Conservation (phyloP, 805 yeast genomes). For the Alloascoidea africana region DNA sequence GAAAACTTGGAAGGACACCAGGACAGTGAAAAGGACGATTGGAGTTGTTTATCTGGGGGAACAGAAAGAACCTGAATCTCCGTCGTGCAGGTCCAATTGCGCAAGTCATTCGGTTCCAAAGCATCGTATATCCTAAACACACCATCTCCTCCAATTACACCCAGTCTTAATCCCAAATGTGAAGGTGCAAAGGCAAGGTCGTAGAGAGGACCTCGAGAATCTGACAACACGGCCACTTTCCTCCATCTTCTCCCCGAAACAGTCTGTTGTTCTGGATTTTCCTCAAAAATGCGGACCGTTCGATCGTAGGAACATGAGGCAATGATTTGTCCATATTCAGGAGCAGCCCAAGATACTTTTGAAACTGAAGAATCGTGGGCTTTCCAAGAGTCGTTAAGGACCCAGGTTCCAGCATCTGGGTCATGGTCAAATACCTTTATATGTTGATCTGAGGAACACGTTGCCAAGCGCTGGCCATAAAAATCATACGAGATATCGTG, state of each 20-base stretch:
- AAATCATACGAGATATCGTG: conserved; percentile 87
- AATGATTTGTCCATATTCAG: conserved; percentile 77
- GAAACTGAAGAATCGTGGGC: conserved; percentile 89
- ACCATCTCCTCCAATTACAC: conserved; percentile 85
- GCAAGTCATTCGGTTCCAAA: conserved; percentile 74
- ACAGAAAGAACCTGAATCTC: conserved; percentile 52
- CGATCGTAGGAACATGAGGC: conserved; percentile 87
- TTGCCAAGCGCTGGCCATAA: conserved; percentile 85
- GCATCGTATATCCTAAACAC: conserved; percentile 75
- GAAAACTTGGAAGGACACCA: conserved; percentile 88
- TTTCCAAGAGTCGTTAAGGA: conserved; percentile 77
- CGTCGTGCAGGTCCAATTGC: conserved; percentile 64
- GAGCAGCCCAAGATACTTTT: conserved; percentile 83
- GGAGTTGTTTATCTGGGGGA: conserved; percentile 69
- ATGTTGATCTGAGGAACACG: conserved; percentile 91
- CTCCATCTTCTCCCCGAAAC: conserved; percentile 81
- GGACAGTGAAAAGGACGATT: conserved; percentile 69
- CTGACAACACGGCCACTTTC: conserved; percentile 61
- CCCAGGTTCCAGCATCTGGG: conserved; percentile 45
- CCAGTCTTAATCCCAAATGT: conserved; percentile 67
- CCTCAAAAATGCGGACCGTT: conserved; percentile 85
- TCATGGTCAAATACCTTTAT: conserved; percentile 77
- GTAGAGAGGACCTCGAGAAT: conserved; percentile 78
- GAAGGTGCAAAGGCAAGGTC: conserved; percentile 84
- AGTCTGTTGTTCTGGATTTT: conserved; percentile 59